Evolutionary conservation across 2,329 filamentous ascomycete species (phyloP), one percentile per base, ranked within the genome.

Genomic region (Berkeleyomyces basicola): DNA sequence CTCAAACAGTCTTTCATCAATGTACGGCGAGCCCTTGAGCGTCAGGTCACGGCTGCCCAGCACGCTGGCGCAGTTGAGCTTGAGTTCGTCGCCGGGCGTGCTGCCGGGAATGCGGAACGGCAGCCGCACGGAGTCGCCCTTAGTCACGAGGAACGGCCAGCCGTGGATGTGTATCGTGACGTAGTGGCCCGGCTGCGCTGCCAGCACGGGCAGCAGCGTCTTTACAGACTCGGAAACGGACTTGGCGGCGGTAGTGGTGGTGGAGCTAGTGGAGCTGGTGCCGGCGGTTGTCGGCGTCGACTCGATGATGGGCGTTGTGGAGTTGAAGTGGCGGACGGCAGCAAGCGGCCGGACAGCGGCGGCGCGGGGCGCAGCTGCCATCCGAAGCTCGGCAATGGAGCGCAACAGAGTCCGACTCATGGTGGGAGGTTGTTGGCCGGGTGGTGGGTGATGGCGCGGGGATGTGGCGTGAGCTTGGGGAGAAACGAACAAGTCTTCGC

Each of bases 1-100:
- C 71, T 88, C 86, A 69, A 90, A 97, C 64, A 96, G 74, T 61
- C 83, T 76, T 73, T 92, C 86, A 72, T 96, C 90, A 66, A 97
- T 75, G 71, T 87, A 92, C n/a, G 87, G 84, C 3, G 80, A 76
- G 4, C 88, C 88, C 73, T 90, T 88, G 66, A 97, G 78, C 4
- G 92, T 96, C 75, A 88, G 95, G 73, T 97, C 92, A 66, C 93
- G 81, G 67, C 86, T 92, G 37, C 93, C 93, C 53, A 99, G 76
- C 61, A 86, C 78, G 47, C 83, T 86, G 33, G 90, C 93, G 63
- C 90, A 86, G 75, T 96, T 92, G 64, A 99, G 80, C 5, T 91
- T 87, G 65, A 99, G 79, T 44, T 95, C 77, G 71, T 97, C 92
- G 39, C 93, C 93, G 0, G 90, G 85, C 6, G 79, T 75, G 4